A percentile compares a stretch with the other conserved stretches of the same genome.
These are phyloP conservation scores for Collariella sp. DNA, from an alignment of 495 filamentous ascomycete species.

Conservation along the genomic window DNA sequence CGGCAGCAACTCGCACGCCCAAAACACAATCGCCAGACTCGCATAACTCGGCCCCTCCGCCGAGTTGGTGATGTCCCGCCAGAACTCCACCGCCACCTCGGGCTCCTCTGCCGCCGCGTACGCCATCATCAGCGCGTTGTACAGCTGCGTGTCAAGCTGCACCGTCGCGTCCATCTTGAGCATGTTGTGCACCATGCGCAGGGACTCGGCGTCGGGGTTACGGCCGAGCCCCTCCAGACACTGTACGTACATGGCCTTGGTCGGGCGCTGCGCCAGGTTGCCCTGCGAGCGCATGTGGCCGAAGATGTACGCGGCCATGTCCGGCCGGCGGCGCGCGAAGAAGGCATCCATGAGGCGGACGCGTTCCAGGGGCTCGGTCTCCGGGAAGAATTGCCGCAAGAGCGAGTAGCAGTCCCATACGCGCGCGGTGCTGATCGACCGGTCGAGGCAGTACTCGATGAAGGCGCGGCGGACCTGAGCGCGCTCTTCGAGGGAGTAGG, in stretches of 20 bases:
- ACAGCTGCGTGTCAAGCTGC: slow-evolving; percentile 63
- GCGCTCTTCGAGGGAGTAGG: slow-evolving; percentile 58
- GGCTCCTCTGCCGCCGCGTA: slow-evolving; percentile 60
- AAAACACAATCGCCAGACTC: slow-evolving; percentile 69
- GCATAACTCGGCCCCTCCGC: slow-evolving; percentile 74
- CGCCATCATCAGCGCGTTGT: slow-evolving; percentile 80
- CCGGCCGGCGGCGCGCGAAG: slow-evolving; percentile 63
- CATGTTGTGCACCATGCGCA: slow-evolving; percentile 78
- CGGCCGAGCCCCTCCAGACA: slow-evolving; percentile 70
- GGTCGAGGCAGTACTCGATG: slow-evolving; percentile 55
- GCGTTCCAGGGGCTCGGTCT: slow-evolving; percentile 52
- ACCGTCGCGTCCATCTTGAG: slow-evolving; percentile 78
- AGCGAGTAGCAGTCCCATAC: slow-evolving; percentile 80
- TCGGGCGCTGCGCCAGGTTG: slow-evolving; percentile 50
- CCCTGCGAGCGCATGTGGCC: slow-evolving; percentile 75
- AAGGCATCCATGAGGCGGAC: slow-evolving; percentile 72
- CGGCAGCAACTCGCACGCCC: slow-evolving; percentile 56
- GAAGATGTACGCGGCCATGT: slow-evolving; percentile 79
- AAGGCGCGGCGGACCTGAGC: slow-evolving; percentile 53
- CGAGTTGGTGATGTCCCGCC: slow-evolving; percentile 67
- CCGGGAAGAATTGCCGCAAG: slow-evolving; percentile 67
- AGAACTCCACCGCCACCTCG: slow-evolving; percentile 61
- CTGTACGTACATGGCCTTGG: slow-evolving; percentile 60
- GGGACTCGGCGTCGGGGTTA: slow-evolving; percentile 51
- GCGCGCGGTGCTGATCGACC: slow-evolving; percentile 47